Conservation (phyloP, 208 protist species). For the Strigomonas culicis region DNA sequence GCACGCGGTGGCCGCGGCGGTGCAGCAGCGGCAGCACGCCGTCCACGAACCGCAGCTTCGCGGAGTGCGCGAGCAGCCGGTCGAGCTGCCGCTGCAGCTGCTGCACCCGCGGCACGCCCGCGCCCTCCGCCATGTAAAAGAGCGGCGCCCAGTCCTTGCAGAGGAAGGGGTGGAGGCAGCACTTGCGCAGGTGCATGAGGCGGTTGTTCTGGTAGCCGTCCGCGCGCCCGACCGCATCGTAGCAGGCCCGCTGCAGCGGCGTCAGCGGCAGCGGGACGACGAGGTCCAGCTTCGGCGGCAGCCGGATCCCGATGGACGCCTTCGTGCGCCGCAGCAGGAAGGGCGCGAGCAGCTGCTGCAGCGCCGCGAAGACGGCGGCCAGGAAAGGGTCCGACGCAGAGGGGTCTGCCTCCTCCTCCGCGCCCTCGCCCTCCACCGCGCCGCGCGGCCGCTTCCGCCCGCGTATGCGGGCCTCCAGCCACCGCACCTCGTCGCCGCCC, state of each 20-base stretch:
- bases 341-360: conserved; percentile 29
- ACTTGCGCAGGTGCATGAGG: conserved; percentile 46
- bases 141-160: conserved; percentile 21
- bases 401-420: background rate
- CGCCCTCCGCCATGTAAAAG: too few species aligned
- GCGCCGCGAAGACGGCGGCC: background rate
- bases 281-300: conserved; percentile 53
- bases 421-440: background rate
- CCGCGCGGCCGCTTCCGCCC: conserved; percentile 21
- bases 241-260: conserved; percentile 79
- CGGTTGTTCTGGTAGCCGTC: conserved; percentile 21
- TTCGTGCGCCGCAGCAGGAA: conserved; percentile 60
- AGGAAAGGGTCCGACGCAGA: too few species aligned
- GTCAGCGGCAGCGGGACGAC: conserved; percentile 84
- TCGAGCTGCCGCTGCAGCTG: conserved; percentile 4
- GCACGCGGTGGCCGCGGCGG: conserved; percentile 85
- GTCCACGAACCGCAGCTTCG: conserved; percentile 92
- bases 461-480: conserved; percentile 82
- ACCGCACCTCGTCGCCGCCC: conserved; percentile 31
- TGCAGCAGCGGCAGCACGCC: conserved; percentile 85
- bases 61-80: conserved; percentile 35
- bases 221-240: conserved; percentile 57
- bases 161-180: conserved; percentile 41
- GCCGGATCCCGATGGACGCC: conserved; percentile 27
- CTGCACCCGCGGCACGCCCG: background rate